Conservation (phyloP, 2,329 filamentous ascomycete genomes). For the Xylariales sp. region DNA sequence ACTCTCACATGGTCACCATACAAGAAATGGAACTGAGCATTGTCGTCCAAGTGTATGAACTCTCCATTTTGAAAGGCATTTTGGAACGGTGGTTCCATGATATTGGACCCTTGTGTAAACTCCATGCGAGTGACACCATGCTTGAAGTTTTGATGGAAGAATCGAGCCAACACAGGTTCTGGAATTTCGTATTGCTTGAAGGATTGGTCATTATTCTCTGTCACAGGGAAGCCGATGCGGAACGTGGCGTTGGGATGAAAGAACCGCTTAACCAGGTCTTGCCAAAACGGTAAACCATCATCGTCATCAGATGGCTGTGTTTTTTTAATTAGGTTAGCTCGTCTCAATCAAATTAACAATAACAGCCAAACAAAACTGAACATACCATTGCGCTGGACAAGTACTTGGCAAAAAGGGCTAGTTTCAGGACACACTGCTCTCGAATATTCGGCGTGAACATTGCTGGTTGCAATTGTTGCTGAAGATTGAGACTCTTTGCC, state of each 20-base stretch:
- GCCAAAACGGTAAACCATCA: slow-evolving; percentile 72
- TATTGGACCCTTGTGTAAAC: slow-evolving; percentile 70
- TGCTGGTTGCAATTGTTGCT: slow-evolving; percentile 28
- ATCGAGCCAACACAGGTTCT: slow-evolving; percentile 76
- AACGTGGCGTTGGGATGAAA: slow-evolving; percentile 77
- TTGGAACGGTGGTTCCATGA: too few species aligned
- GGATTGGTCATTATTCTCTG: slow-evolving; percentile 44
- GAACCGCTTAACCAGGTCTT: slow-evolving; percentile 72
- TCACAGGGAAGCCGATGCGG: slow-evolving; percentile 62
- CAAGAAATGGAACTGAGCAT: slow-evolving; percentile 82
- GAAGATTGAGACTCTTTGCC: slow-evolving; percentile 24
- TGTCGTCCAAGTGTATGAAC: slow-evolving; percentile 70
- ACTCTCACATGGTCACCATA: slow-evolving; percentile 75
- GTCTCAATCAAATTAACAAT: too few species aligned
- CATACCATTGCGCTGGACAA: slow-evolving; percentile 53
- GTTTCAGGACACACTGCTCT: slow-evolving; percentile 52
- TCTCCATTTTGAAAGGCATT: slow-evolving; percentile 56
- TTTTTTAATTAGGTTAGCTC: neutral
- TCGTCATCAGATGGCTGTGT: neutral
- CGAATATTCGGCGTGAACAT: slow-evolving; percentile 41
- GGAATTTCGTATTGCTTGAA: slow-evolving; percentile 86
- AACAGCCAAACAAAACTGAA: too few species aligned
- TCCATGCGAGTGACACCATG: slow-evolving; percentile 84
- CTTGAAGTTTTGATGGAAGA: slow-evolving; percentile 85
- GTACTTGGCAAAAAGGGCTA: slow-evolving; percentile 60